Percentiles rank a stretch among this genome's conserved stretches.
Evolutionary conservation across 2,329 filamentous ascomycete species (phyloP).

Genomic region (Catunica adiposa): DNA sequence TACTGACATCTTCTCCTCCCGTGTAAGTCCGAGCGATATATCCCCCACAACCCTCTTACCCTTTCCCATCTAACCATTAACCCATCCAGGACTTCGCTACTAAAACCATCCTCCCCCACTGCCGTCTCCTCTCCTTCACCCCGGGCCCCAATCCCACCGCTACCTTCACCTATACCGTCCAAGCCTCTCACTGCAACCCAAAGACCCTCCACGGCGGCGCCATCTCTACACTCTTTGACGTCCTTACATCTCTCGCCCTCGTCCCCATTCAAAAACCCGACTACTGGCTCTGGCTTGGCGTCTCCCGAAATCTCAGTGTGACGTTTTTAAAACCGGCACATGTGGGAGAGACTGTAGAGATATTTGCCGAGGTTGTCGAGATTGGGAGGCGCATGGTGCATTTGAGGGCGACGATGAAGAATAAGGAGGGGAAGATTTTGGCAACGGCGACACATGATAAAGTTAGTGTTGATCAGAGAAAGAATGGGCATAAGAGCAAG

Average conservation of each 20-base stretch:
- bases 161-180: conserved; percentile 33
- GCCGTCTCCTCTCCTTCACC: conserved; percentile 25
- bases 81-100: conserved; percentile 31
- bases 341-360: conserved; percentile 30
- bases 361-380: conserved; percentile 42
- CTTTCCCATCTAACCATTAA: background rate
- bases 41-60: background rate
- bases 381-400: conserved; percentile 37
- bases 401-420: conserved; percentile 37
- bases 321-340: conserved; percentile 50
- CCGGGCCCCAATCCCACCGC: conserved; percentile 23
- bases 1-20: background rate
- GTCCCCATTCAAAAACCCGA: conserved; percentile 39
- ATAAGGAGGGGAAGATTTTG: conserved; percentile 36
- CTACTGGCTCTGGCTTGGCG: conserved; percentile 41
- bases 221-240: conserved; percentile 50
- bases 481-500: background rate
- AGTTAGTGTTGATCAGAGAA: conserved; percentile 41
- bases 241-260: conserved; percentile 43
- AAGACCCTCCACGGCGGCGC: conserved; percentile 46
- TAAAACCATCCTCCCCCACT: conserved; percentile 24
- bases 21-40: background rate
- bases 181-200: conserved; percentile 35
- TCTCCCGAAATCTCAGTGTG: conserved; percentile 47
- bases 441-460: conserved; percentile 49